Percentiles rank a stretch among this genome's conserved stretches.
phyloP scores from a whole-genome alignment of 176 grass and related monocot species.

The Rhynchospora breviuscula region DNA sequence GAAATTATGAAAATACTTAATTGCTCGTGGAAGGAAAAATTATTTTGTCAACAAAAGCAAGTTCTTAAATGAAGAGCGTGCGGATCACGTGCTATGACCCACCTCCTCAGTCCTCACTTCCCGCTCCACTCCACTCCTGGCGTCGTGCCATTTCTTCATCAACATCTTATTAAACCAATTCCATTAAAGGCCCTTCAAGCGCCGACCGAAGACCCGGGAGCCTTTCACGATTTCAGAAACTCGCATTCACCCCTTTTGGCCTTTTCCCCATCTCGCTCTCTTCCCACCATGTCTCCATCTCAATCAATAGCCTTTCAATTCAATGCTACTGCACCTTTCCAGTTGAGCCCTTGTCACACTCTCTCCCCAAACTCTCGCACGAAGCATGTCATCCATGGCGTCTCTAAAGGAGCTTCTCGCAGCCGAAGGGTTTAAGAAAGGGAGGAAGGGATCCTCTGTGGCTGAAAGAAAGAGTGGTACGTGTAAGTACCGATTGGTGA shows the following conservation, averaged over 20 bases:
- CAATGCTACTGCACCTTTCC: background rate
- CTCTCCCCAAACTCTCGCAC: background rate
- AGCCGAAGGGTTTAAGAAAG: background rate
- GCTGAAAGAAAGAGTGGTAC: background rate
- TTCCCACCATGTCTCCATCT: constrained; percentile 2
- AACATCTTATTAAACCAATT: background rate
- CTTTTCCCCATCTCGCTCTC: background rate
- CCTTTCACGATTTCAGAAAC: constrained; percentile 7
- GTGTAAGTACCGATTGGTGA: constrained; percentile 14
- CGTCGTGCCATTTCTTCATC: background rate
- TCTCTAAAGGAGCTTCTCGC: constrained; percentile 19
- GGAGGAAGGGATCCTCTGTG: background rate
- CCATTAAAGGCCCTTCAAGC: background rate
- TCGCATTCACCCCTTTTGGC: background rate
- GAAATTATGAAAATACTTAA: no score
- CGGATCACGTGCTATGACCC: background rate
- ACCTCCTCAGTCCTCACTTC: background rate
- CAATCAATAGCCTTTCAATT: constrained; percentile 4
- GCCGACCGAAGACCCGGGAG: background rate
- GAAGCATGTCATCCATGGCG: background rate
- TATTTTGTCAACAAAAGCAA: no score
- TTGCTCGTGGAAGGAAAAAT: no score
- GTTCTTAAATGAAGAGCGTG: background rate
- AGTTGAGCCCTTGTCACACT: background rate
- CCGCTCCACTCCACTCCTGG: background rate